Conservation (phyloP, 2,329 filamentous ascomycete species). For the Coniochaeta sp. region DNA sequence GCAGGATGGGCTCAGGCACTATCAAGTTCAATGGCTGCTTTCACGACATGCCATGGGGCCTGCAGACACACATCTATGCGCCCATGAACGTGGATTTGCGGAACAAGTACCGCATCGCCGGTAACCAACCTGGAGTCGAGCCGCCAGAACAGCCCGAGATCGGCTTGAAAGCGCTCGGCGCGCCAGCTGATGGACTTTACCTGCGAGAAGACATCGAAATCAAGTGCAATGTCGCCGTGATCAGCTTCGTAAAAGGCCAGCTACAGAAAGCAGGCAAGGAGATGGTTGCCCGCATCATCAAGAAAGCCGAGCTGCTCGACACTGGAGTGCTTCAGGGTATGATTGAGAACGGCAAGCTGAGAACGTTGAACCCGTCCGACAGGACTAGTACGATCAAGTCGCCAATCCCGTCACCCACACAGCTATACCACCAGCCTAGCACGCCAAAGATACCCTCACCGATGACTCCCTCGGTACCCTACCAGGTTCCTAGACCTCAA, state of each 20-base stretch:
- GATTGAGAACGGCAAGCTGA: slow-evolving; percentile 18
- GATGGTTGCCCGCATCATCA: slow-evolving; percentile 61
- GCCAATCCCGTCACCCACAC: slow-evolving; percentile 13
- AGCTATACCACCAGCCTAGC: slow-evolving; percentile 12
- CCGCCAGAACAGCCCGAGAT: slow-evolving; percentile 54
- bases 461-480: slow-evolving; percentile 25
- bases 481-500: slow-evolving; percentile 31
- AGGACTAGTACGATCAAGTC: slow-evolving; percentile 26
- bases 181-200: slow-evolving; percentile 58
- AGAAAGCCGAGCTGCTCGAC: slow-evolving; percentile 64
- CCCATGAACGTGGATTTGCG: slow-evolving; percentile 60
- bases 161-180: slow-evolving; percentile 49
- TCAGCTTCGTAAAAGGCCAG: slow-evolving; percentile 59
- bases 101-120: slow-evolving; percentile 60
- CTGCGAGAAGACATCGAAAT: slow-evolving; percentile 65
- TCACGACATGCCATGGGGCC: slow-evolving; percentile 63
- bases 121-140: slow-evolving; percentile 61
- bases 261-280: slow-evolving; percentile 58
- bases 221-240: slow-evolving; percentile 58
- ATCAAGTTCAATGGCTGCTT: slow-evolving; percentile 66
- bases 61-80: slow-evolving; percentile 65
- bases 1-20: slow-evolving; percentile 55
- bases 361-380: slow-evolving; percentile 36
- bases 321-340: slow-evolving; percentile 58
- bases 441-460: slow-evolving; percentile 8